Conservation (phyloP, 768 basidiomycete species). For the Serendipita sp. region DNA sequence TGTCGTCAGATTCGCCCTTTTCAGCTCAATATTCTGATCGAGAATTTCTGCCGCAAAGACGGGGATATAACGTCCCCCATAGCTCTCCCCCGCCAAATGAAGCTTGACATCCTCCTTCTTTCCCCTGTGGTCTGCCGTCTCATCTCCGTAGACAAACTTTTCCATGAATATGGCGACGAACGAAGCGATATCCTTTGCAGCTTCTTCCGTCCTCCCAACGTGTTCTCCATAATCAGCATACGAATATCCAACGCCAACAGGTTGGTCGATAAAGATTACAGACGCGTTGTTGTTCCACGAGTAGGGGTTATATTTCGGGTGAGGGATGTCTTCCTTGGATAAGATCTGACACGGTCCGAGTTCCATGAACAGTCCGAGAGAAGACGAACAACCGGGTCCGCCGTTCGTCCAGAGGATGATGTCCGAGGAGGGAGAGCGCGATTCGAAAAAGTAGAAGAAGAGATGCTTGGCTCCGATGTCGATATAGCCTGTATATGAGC, state of each 20-base stretch:
- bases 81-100: slow-evolving; percentile 59
- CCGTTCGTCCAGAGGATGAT: slow-evolving; percentile 15
- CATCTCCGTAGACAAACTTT: slow-evolving; percentile 55
- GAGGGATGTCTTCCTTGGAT: not conserved
- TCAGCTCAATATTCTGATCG: slow-evolving; percentile 51
- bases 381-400: slow-evolving; percentile 41
- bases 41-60: slow-evolving; percentile 62
- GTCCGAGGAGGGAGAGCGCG: slow-evolving; percentile 11
- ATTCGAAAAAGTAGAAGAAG: slow-evolving; percentile 23
- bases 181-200: slow-evolving; percentile 56
- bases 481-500: slow-evolving; percentile 18
- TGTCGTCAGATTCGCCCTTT: slow-evolving; percentile 54
- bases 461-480: slow-evolving; percentile 26
- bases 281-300: slow-evolving; percentile 45
- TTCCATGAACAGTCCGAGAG: slow-evolving; percentile 58
- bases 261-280: slow-evolving; percentile 50
- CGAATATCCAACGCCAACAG: slow-evolving; percentile 52
- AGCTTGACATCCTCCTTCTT: slow-evolving; percentile 18
- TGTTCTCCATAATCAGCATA: slow-evolving; percentile 55
- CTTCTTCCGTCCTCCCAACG: slow-evolving; percentile 63
- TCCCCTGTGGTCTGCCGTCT: slow-evolving; percentile 23
- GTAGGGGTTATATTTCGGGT: slow-evolving; percentile 24
- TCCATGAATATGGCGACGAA: slow-evolving; percentile 71
- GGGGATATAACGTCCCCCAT: slow-evolving; percentile 57
- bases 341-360: slow-evolving; percentile 30